Evolutionary conservation across 768 basidiomycete species (phyloP), one percentile per base, ranked within the genome.

Genomic region (Mycena polygramma): DNA sequence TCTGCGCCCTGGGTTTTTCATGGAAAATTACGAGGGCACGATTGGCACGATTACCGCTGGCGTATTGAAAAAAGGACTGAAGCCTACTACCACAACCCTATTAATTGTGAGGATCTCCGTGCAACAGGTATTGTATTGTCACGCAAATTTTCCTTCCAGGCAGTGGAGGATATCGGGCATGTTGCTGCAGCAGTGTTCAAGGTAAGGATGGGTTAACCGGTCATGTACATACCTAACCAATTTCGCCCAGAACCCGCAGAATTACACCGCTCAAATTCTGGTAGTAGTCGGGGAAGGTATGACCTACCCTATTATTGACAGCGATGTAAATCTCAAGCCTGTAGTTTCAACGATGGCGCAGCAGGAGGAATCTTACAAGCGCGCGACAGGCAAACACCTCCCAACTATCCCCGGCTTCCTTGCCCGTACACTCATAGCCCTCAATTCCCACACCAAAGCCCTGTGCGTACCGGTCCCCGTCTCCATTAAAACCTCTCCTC

Each of bases 21-120:
- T 85, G 83, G 84, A 85, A 57, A 84, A 85, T 60, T 84, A 81
- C 48, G 79, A 39, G n/a, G n/a, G n/a, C n/a, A n/a, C n/a, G n/a
- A n/a, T n/a, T n/a, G n/a, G n/a, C n/a, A n/a, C n/a, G n/a, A n/a
- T n/a, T n/a, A n/a, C n/a, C n/a, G n/a, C n/a, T n/a, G n/a, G n/a
- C n/a, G n/a, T n/a, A n/a, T n/a, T n/a, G n/a, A n/a, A n/a, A n/a
- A n/a, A n/a, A n/a, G n/a, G n/a, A n/a, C n/a, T n/a, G n/a, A n/a
- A n/a, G n/a, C n/a, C n/a, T n/a, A n/a, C n/a, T n/a, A n/a, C n/a
- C n/a, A n/a, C n/a, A n/a, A n/a, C n/a, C n/a, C 13, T 39, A 39
- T 39, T 39, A 39, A 7, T 39, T 39, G 7, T 13, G 39, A 39
- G 7, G 39, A 13, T 39, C 7, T 39, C 43, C 15, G n/a, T n/a